A percentile compares a stretch with the other conserved stretches of the same genome.
Conservation (phyloP, 306 rosid species). For the Quercus alba region DNA sequence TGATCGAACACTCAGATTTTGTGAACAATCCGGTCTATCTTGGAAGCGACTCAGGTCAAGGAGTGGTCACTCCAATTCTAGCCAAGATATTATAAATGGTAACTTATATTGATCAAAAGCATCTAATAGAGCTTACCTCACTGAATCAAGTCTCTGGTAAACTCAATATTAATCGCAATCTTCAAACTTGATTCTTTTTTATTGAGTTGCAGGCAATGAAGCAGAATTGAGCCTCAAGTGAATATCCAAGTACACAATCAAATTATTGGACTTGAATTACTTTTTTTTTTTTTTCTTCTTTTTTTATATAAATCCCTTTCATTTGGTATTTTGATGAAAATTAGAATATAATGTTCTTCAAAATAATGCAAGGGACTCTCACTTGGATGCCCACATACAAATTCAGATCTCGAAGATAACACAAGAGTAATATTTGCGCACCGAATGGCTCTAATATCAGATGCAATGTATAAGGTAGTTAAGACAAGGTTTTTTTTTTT, state of each 20-base stretch:
- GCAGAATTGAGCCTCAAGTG: constrained; percentile 3
- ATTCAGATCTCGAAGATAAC: constrained; percentile 2
- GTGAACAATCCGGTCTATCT: constrained; percentile 8
- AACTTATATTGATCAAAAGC: neutral
- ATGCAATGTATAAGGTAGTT: constrained; percentile 15
- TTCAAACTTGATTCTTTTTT: neutral
- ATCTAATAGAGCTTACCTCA: neutral
- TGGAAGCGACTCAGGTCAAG: constrained; percentile 24
- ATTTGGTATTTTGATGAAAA: neutral
- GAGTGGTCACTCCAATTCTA: constrained; percentile 17
- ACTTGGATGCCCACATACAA: constrained; percentile 24
- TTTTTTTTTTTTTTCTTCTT: neutral
- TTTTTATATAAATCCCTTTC: neutral
- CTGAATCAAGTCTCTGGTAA: neutral
- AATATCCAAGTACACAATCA: constrained; percentile 14
- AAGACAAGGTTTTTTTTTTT: neutral
- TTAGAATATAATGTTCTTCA: neutral
- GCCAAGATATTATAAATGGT: constrained; percentile 26
- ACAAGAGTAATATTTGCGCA: constrained; percentile 1
- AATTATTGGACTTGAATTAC: neutral
- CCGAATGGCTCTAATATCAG: constrained; percentile 24
- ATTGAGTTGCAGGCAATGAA: constrained; percentile 21
- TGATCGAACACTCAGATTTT: constrained; percentile 14
- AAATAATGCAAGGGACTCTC: constrained; percentile 5
- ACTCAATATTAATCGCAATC: neutral